Evolutionary conservation across 2,329 filamentous ascomycete genomes (phyloP).

Genomic region (Trichoderma oligosporum): DNA sequence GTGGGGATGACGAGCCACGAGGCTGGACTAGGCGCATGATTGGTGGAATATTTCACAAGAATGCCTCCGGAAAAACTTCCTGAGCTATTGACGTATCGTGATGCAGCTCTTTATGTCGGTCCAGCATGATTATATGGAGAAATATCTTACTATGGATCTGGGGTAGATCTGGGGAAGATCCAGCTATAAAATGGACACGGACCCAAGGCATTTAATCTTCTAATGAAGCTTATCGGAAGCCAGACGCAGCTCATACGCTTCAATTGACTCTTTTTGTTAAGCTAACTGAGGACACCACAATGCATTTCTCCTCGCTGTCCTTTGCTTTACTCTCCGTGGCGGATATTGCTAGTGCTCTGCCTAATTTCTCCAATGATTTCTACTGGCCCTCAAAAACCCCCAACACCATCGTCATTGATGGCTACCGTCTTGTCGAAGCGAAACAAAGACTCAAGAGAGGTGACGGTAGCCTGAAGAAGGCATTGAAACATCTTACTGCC

Average conservation of each 20-base stretch:
- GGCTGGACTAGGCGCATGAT: slow-evolving; percentile 2
- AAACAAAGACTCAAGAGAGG: background rate
- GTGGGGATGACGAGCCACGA: background rate
- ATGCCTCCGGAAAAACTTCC: slow-evolving; percentile 3
- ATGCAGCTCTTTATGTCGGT: background rate
- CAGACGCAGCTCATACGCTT: background rate
- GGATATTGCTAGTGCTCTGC: background rate
- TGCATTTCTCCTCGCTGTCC: slow-evolving; percentile 1
- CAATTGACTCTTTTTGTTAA: background rate
- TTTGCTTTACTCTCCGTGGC: slow-evolving; percentile 1
- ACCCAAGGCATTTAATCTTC: background rate
- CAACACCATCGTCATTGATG: slow-evolving; percentile 18
- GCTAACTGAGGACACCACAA: background rate
- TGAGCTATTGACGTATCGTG: background rate
- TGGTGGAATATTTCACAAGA: slow-evolving; percentile 16
- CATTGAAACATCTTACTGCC: slow-evolving; percentile 20
- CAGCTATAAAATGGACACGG: background rate
- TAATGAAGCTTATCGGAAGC: background rate
- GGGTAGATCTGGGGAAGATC: slow-evolving; percentile 14
- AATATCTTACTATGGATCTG: background rate
- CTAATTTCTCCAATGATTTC: background rate
- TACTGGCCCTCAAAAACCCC: background rate
- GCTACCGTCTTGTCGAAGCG: slow-evolving; percentile 13
- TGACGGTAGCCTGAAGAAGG: background rate
- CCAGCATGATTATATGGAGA: background rate